Evolutionary conservation across 2,329 filamentous ascomycete genomes (phyloP).

Genomic region (Cadophora sp.): DNA sequence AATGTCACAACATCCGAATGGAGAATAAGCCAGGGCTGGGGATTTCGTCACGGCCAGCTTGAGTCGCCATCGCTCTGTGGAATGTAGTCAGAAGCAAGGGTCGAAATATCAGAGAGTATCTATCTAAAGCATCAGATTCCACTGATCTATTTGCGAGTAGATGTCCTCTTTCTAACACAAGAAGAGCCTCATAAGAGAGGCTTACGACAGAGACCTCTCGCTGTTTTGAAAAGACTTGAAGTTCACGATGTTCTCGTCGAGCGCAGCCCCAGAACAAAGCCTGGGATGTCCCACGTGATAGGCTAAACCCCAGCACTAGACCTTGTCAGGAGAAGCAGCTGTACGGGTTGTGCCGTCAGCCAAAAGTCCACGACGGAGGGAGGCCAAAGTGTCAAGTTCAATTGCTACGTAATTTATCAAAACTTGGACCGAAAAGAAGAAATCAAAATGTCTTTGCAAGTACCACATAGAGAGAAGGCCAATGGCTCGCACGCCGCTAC

Average conservation of each 20-base stretch:
- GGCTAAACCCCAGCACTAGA: not conserved
- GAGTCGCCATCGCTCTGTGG: not conserved
- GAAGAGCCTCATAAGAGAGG: no score
- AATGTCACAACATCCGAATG: slow-evolving; percentile 31
- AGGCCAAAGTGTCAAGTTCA: slow-evolving; percentile 25
- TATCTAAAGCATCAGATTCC: not conserved
- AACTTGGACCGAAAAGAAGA: slow-evolving; percentile 11
- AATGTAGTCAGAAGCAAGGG: not conserved
- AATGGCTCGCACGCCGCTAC: slow-evolving; percentile 66
- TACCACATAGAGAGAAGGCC: slow-evolving; percentile 53
- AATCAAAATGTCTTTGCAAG: slow-evolving; percentile 51
- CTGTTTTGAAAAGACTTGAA: no score
- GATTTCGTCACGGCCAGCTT: not conserved
- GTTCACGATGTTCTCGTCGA: not conserved
- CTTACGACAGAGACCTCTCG: no score
- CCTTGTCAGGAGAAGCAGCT: slow-evolving; percentile 20
- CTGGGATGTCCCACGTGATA: slow-evolving; percentile 22
- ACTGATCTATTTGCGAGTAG: not conserved
- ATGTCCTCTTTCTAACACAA: no score
- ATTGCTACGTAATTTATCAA: not conserved
- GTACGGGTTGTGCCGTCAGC: slow-evolving; percentile 16
- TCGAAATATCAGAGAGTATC: not conserved
- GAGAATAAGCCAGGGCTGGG: slow-evolving; percentile 11
- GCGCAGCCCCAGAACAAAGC: not conserved
- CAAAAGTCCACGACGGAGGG: slow-evolving; percentile 22